Evolutionary conservation across 768 basidiomycete species (phyloP).

Genomic region (Suillus weaverae): DNA sequence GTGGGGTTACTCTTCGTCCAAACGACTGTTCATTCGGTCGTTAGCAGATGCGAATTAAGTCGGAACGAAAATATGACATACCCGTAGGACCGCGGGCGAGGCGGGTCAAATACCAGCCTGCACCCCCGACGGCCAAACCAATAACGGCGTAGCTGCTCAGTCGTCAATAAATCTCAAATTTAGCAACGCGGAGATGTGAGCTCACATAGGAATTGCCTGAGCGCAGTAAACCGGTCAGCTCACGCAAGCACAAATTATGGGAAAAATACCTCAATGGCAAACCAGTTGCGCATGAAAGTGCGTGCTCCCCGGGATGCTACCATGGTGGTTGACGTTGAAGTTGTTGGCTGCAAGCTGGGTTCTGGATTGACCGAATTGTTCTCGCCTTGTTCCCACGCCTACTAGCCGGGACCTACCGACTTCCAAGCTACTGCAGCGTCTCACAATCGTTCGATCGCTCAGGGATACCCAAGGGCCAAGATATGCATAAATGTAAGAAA

Average conservation of each 20-base stretch:
- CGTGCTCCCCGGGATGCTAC: slow-evolving; percentile 19
- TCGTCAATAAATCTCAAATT: slow-evolving; percentile 15
- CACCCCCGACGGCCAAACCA: slow-evolving; percentile 53
- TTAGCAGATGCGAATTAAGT: slow-evolving; percentile 10
- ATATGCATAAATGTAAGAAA: slow-evolving; percentile 25
- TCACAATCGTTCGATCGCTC: neutral
- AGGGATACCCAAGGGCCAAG: slow-evolving; percentile 2
- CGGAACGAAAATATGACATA: slow-evolving; percentile 30
- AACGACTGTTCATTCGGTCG: slow-evolving; percentile 39
- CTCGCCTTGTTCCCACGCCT: slow-evolving; percentile 11
- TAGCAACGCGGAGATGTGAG: slow-evolving; percentile 10
- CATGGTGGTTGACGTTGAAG: slow-evolving; percentile 22
- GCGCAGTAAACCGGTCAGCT: slow-evolving; percentile 1
- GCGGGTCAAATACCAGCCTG: slow-evolving; percentile 65
- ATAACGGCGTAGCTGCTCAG: slow-evolving; percentile 46
- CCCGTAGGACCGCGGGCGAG: slow-evolving; percentile 58
- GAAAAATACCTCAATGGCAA: slow-evolving; percentile 43
- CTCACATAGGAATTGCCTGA: slow-evolving; percentile 53
- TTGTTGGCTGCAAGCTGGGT: neutral
- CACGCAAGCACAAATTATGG: too few relatives aligned
- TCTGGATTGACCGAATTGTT: neutral
- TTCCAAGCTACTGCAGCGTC: neutral
- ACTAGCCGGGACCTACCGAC: slow-evolving; percentile 12
- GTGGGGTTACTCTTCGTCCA: slow-evolving; percentile 77
- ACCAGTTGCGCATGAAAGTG: slow-evolving; percentile 41